Percentiles rank a stretch among this genome's conserved stretches.
phyloP scores from a whole-genome alignment of 805 yeast species.

The Peterozyma xylosa region DNA sequence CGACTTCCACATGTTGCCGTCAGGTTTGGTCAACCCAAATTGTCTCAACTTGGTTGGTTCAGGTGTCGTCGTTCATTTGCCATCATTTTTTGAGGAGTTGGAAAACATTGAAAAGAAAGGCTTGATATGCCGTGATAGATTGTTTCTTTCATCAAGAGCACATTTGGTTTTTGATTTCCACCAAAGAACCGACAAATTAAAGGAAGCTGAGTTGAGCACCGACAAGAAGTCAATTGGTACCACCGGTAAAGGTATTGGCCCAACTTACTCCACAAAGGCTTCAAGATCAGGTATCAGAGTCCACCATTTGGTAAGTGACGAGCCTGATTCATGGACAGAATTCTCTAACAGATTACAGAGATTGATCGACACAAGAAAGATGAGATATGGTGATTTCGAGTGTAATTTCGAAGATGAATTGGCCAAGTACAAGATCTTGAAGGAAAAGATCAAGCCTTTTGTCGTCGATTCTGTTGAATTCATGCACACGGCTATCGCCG shows the following conservation, averaged over 20 bases:
- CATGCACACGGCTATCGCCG: constrained; percentile 68
- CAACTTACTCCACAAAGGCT: constrained; percentile 94
- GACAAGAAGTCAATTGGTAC: constrained; percentile 90
- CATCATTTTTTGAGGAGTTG: constrained; percentile 86
- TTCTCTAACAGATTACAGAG: constrained; percentile 74
- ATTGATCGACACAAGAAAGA: constrained; percentile 70
- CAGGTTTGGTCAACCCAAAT: constrained; percentile 92
- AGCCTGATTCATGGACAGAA: constrained; percentile 89
- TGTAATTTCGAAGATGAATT: constrained; percentile 80
- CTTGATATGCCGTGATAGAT: constrained; percentile 61
- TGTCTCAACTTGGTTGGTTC: constrained; percentile 88
- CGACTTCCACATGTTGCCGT: constrained; percentile 98
- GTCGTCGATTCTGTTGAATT: constrained; percentile 89
- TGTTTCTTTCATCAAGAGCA: constrained; percentile 88
- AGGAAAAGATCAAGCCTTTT: constrained; percentile 73
- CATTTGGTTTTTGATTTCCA: constrained; percentile 97
- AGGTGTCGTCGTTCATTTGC: constrained; percentile 94
- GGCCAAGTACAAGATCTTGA: constrained; percentile 64
- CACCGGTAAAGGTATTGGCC: constrained; percentile 98
- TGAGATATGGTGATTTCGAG: constrained; percentile 91
- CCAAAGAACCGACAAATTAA: constrained; percentile 91
- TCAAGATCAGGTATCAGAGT: constrained; percentile 95
- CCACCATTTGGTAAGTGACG: constrained; percentile 87
- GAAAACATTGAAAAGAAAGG: constrained; percentile 79
- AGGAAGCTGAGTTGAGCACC: constrained; percentile 81